Conservation (phyloP, 2,329 filamentous ascomycete genomes). For the Paracorniculantispora psalliotae region DNA sequence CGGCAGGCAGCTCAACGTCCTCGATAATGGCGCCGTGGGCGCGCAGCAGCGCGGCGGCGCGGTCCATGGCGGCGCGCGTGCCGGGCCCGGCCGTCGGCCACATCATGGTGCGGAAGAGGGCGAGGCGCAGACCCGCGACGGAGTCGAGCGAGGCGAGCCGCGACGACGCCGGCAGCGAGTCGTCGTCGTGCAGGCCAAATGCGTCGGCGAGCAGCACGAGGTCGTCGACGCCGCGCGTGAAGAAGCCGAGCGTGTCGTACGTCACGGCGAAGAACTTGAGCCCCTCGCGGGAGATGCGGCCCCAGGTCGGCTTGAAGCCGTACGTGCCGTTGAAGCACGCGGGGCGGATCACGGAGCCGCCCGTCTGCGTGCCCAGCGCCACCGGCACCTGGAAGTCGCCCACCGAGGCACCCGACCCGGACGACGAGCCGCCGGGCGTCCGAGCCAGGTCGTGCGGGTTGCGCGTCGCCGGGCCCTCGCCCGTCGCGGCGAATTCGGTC, state of each 20-base stretch:
- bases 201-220: conserved; percentile 50
- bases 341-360: conserved; percentile 59
- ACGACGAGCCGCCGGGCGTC: conserved; percentile 64
- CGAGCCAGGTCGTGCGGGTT: conserved; percentile 63
- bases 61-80: conserved; percentile 37
- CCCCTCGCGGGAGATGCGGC: conserved; percentile 57
- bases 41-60: conserved; percentile 34
- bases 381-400: conserved; percentile 59
- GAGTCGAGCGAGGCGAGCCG: conserved; percentile 19
- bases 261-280: conserved; percentile 53
- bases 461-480: conserved; percentile 45
- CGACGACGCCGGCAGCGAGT: conserved; percentile 17
- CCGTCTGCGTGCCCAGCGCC: conserved; percentile 60
- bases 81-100: conserved; percentile 45
- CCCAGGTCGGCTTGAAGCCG: conserved; percentile 63
- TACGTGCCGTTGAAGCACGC: conserved; percentile 62
- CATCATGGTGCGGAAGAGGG: conserved; percentile 46
- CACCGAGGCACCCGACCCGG: conserved; percentile 62
- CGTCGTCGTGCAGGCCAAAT: conserved; percentile 51
- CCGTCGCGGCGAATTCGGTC: conserved; percentile 58
- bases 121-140: conserved; percentile 48
- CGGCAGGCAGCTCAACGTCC: conserved; percentile 47
- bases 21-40: conserved; percentile 49
- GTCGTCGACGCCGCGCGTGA: conserved; percentile 52
- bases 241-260: conserved; percentile 60